Conservation (phyloP, 768 basidiomycete genomes). For the Hypsizygus marmoreus region DNA sequence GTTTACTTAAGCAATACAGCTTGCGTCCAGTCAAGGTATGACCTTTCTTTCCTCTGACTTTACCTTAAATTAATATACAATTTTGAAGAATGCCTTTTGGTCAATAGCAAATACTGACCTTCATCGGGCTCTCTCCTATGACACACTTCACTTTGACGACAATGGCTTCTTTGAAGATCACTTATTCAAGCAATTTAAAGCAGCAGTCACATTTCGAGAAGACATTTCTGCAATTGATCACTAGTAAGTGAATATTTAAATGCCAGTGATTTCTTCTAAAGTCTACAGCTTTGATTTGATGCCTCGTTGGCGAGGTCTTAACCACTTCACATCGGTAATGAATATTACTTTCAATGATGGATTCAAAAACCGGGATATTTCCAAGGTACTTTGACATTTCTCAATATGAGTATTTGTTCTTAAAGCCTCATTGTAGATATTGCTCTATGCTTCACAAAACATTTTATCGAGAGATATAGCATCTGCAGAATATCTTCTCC, state of each 20-base stretch:
- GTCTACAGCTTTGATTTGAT: constrained; percentile 6
- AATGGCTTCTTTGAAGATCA: constrained; percentile 37
- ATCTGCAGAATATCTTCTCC: neutral
- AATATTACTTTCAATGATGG: constrained; percentile 16
- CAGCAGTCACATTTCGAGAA: constrained; percentile 15
- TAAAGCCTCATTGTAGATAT: constrained; percentile 1
- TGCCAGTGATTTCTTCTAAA: neutral
- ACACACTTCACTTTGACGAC: constrained; percentile 38
- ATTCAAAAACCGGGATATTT: constrained; percentile 12
- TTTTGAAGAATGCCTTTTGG: constrained; percentile 45
- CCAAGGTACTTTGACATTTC: constrained; percentile 5
- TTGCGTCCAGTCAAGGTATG: constrained; percentile 24
- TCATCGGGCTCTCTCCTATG: constrained; percentile 35
- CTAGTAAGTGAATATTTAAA: constrained; percentile 23
- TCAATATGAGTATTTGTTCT: neutral
- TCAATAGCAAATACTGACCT: constrained; percentile 32
- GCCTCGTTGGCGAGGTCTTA: constrained; percentile 11
- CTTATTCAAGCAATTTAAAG: constrained; percentile 28
- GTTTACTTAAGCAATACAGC: constrained; percentile 21
- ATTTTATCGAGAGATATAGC: neutral
- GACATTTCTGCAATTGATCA: constrained; percentile 17
- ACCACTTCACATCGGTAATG: constrained; percentile 11
- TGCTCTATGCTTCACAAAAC: neutral
- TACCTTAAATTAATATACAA: neutral
- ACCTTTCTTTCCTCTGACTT: constrained; percentile 5